Evolutionary conservation across 2,329 filamentous ascomycete species (phyloP).

Genomic region (Colletotrichum tanaceti): DNA sequence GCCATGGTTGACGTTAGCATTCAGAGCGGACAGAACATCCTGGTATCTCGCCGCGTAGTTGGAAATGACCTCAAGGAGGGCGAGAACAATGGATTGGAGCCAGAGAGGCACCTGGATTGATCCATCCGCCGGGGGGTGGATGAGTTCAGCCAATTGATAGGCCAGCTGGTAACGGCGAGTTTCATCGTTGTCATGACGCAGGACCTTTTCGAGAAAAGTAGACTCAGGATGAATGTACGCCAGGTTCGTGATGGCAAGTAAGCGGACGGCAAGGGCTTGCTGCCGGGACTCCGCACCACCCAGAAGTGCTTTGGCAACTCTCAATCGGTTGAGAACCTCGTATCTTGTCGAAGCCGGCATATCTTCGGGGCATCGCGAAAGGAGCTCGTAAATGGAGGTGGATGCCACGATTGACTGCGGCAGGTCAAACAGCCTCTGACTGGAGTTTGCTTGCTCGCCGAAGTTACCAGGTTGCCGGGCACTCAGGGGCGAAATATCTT

Average conservation of each 20-base stretch:
- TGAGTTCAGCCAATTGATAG: slow-evolving; percentile 91
- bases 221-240: slow-evolving; percentile 88
- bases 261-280: slow-evolving; percentile 80
- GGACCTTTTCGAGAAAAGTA: slow-evolving; percentile 85
- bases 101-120: slow-evolving; percentile 75
- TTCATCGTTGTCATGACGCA: slow-evolving; percentile 89
- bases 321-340: slow-evolving; percentile 85
- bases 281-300: slow-evolving; percentile 75
- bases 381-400: slow-evolving; percentile 66
- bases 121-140: slow-evolving; percentile 82
- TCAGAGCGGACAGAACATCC: slow-evolving; percentile 91
- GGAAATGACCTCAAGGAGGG: slow-evolving; percentile 85
- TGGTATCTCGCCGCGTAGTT: slow-evolving; percentile 79
- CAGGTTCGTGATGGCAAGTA: slow-evolving; percentile 90
- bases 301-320: slow-evolving; percentile 83
- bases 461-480: slow-evolving; percentile 56
- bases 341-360: slow-evolving; percentile 81
- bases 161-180: slow-evolving; percentile 88
- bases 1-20: slow-evolving; percentile 95
- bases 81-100: slow-evolving; percentile 84
- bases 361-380: slow-evolving; percentile 67
- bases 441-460: slow-evolving; percentile 51
- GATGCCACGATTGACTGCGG: slow-evolving; percentile 66
- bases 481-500: slow-evolving; percentile 62
- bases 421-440: slow-evolving; percentile 73